Percentiles rank a stretch among this genome's conserved stretches.
phyloP scores from a whole-genome alignment of 2,329 filamentous ascomycete genomes.

The Pseudocercospora macadamiae region DNA sequence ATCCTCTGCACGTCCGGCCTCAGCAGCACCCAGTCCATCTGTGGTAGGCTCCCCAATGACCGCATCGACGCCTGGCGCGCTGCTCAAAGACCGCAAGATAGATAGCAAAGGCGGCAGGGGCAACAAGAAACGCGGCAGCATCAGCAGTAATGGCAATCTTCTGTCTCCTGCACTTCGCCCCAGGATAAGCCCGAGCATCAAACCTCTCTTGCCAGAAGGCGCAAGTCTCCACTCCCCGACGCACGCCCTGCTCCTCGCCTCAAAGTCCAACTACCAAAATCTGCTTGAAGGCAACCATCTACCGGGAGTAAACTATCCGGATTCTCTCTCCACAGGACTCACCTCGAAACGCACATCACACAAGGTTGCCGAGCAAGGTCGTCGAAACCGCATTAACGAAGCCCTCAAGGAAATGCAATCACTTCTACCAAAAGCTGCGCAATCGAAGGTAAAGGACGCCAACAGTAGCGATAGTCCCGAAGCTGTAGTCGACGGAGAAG shows the following conservation, averaged over 20 bases:
- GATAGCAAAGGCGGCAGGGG: slow-evolving; percentile 50
- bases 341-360: slow-evolving; percentile 97
- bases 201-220: slow-evolving; percentile 77
- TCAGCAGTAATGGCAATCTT: slow-evolving; percentile 66
- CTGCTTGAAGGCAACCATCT: slow-evolving; percentile 91
- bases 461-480: slow-evolving; percentile 47
- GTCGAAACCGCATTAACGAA: slow-evolving; percentile 91
- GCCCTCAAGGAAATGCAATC: slow-evolving; percentile 89
- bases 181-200: slow-evolving; percentile 70
- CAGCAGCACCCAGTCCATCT: slow-evolving; percentile 56
- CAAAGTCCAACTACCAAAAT: slow-evolving; percentile 98
- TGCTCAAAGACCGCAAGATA: slow-evolving; percentile 34
- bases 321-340: slow-evolving; percentile 86
- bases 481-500: slow-evolving; percentile 48
- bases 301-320: slow-evolving; percentile 69
- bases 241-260: slow-evolving; percentile 77
- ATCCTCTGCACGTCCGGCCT: slow-evolving; percentile 39
- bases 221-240: slow-evolving; percentile 58
- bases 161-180: slow-evolving; percentile 3
- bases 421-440: slow-evolving; percentile 66
- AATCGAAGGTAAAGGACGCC: slow-evolving; percentile 30
- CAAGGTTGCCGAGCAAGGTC: slow-evolving; percentile 95
- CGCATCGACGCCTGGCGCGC: slow-evolving; percentile 43
- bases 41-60: slow-evolving; percentile 51
- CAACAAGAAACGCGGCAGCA: slow-evolving; percentile 68